Conservation (phyloP, 169 alveolate species). For the Plasmodium fragile region DNA sequence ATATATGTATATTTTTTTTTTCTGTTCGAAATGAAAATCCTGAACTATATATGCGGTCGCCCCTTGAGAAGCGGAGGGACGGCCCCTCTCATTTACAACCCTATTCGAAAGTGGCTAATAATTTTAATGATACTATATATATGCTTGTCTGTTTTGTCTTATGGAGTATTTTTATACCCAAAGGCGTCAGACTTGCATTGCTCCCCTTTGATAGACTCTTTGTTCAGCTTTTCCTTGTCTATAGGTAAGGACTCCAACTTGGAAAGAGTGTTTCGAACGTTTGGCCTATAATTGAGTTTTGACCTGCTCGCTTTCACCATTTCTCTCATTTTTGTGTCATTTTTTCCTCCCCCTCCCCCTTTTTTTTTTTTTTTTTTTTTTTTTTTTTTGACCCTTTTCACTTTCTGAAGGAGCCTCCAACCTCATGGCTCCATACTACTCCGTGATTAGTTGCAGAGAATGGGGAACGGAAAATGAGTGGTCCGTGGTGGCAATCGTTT, state of each 20-base stretch:
- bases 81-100: slow-evolving; percentile 82
- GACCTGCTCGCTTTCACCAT: not conserved
- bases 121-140: slow-evolving; percentile 77
- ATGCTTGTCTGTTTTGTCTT: slow-evolving; percentile 74
- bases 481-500: slow-evolving; percentile 77
- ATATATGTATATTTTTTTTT: not conserved
- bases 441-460: slow-evolving; percentile 66
- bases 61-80: slow-evolving; percentile 77
- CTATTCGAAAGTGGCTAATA: slow-evolving; percentile 81
- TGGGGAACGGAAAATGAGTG: slow-evolving; percentile 85
- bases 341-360: not conserved
- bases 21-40: slow-evolving; percentile 54
- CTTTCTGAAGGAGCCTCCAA: slow-evolving; percentile 41
- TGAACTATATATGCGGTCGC: slow-evolving; percentile 79
- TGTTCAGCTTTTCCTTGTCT: slow-evolving; percentile 79
- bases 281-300: not conserved
- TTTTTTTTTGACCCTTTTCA: not conserved
- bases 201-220: slow-evolving; percentile 76
- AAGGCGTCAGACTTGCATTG: slow-evolving; percentile 82
- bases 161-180: slow-evolving; percentile 78
- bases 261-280: not conserved
- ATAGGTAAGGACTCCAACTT: slow-evolving; percentile 67
- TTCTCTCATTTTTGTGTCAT: slow-evolving; percentile 1
- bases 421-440: slow-evolving; percentile 58
- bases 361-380: slow-evolving; percentile 1